phyloP scores from a whole-genome alignment of 495 filamentous ascomycete species.

The Aspergillus kassunensis region DNA sequence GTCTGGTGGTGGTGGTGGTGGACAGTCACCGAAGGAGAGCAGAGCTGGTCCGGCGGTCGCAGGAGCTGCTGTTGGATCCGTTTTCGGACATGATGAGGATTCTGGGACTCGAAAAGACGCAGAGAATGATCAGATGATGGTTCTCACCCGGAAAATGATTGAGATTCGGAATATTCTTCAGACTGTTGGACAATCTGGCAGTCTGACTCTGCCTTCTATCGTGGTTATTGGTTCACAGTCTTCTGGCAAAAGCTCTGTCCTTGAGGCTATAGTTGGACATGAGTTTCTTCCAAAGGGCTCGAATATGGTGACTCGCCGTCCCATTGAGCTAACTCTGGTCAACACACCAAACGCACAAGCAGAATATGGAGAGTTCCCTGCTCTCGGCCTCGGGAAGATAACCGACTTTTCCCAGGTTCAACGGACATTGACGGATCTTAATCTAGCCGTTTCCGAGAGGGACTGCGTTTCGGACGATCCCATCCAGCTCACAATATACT shows the following conservation, averaged over 20 bases:
- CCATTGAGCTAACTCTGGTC: constrained; percentile 94
- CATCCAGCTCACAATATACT: constrained; percentile 92
- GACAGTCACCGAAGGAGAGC: constrained; percentile 60
- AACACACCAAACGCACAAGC: constrained; percentile 88
- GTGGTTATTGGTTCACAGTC: constrained; percentile 98
- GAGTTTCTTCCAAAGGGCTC: constrained; percentile 96
- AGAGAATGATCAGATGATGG: constrained; percentile 98
- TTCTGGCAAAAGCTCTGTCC: constrained; percentile 94
- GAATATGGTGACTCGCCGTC: constrained; percentile 96
- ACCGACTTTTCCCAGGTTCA: constrained; percentile 93
- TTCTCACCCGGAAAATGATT: constrained; percentile 98
- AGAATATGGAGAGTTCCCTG: constrained; percentile 96
- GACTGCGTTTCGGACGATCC: constrained; percentile 96
- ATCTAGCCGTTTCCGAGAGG: constrained; percentile 81
- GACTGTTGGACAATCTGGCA: constrained; percentile 82
- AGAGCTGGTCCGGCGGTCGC: constrained; percentile 43
- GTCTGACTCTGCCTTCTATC: constrained; percentile 86
- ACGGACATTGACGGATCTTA: constrained; percentile 89
- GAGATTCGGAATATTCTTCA: constrained; percentile 91
- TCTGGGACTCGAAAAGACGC: constrained; percentile 60
- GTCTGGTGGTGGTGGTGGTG: constrained; percentile 48
- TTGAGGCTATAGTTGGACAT: constrained; percentile 96
- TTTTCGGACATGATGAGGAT: constrained; percentile 77
- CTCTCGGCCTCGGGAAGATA: constrained; percentile 83
- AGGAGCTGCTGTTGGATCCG: constrained; percentile 53